Evolutionary conservation across 2,329 filamentous ascomycete genomes (phyloP), one percentile per base, ranked within the genome.

Genomic region (Colletotrichum truncatum): DNA sequence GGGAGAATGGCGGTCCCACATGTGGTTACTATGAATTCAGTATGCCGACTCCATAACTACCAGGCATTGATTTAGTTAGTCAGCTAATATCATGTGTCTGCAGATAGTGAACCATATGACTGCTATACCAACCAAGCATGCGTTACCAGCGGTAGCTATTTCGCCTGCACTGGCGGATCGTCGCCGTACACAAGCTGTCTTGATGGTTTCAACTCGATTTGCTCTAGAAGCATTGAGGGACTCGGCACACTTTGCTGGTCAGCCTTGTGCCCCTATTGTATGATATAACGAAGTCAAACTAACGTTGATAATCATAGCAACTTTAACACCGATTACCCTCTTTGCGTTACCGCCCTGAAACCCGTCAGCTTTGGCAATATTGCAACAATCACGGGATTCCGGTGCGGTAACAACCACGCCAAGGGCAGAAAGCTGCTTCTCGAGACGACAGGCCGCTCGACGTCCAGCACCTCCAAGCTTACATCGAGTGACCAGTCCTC

Each of bases 1-100:
- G 48, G 28, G 25, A 46, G 21, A 38, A 14, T 4, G 26, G 34
- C 18, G 36, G 38, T 11, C 25, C 45, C 4, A 38, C 46, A 2
- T 60, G 48, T 28, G 57, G 57, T 21, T 60, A 52, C 26, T 60
- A 45, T 11, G 26, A 36, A n/a, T 45, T 10, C 18, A 43, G 46
- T 52, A 52, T 16, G 46, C 11, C 14, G 11, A 26, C 45, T 11
- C n/a, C 16, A 10, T 4, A 6, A 38, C 9, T 1, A 21, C 6
- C 16, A 4, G 9, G 3, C 41, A 4, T 3, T 26, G 23, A 26
- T 11, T 12, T 8, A 5, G 39, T n/a, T n/a, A n/a, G n/a, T n/a
- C n/a, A n/a, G n/a, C n/a, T n/a, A n/a, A n/a, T n/a, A n/a, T n/a
- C n/a, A n/a, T n/a, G n/a, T n/a, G n/a, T n/a, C n/a, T n/a, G n/a